Evolutionary conservation across 2,329 filamentous ascomycete genomes (phyloP), one percentile per base, ranked within the genome.

Genomic region (Chaetomium sp.): DNA sequence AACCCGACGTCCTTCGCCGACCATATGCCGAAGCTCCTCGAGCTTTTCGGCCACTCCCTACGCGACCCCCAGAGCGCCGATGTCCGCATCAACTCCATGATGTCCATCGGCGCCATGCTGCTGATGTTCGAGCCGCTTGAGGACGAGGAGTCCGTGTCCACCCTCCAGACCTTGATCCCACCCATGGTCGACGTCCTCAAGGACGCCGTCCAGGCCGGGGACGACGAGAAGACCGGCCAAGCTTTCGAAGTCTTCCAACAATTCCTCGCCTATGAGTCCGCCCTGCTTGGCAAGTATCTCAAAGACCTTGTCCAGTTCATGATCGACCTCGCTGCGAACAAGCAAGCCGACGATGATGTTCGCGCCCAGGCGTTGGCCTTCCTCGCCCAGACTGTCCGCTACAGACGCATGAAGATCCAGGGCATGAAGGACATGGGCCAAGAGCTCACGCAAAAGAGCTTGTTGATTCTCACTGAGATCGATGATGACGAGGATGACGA

Each of bases 171-270:
- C 69, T 87, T 95, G 63, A 85, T 98, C 66, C 94, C 95, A 12
- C 81, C 87, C 72, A 95, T 98, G 90, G 94, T 98, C 65, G 86
- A 88, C 68, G 92, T 97, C 12, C 84, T 98, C 70, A 95, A 97
- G 83, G 85, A 89, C 68, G 87, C 91, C 29, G 90, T 98, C 65
- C 86, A 92, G 72, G 85, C 85, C 64, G 85, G 86, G 64, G 90
- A 97, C 72, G 93, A 97, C 72, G 93, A 97, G 75, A 90, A 90
- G 75, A 89, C 91, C 71, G 92, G 94, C 82, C 89, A 94, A 75
- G 87, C 92, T 29, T 99, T 98, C 72, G 95, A 98, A 76, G 93
- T 97, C 70, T 97, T 98, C 85, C 95, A 98, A 82, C 95, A 92
- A 58, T 89, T 97, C 73, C 86, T 99, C 61, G 91, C 90, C 69